Base-by-base conservation (phyloP, 2,329 filamentous ascomycete species). In the Colletotrichum musae region DNA sequence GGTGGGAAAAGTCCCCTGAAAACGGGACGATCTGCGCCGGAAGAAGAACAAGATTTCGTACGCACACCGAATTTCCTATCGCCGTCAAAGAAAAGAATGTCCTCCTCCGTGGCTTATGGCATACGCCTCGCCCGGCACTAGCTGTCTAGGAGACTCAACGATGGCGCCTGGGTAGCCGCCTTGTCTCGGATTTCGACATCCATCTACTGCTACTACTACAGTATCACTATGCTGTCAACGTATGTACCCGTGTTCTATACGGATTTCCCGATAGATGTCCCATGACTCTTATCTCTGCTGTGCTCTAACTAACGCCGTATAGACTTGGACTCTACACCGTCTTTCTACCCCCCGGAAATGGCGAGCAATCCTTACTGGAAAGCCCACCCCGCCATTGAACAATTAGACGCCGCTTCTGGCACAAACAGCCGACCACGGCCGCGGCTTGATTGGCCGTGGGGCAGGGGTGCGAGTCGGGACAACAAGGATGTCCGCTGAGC, bases 381-480 rank as follows among this genome's bases (percentile, higher is more conserved):
- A 45, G 16, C 18, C 6, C 24, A 54, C 51, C 61, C 50, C n/a
- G 64, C 47, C 45, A n/a, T 60, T 28, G 45, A 60, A 48, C 54
- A 71, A 60, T 64, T 71, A 71, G 65, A 70, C 70, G 68, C 68
- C 60, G 61, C 62, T 67, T 57, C 58, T 43, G 53, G 52, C 52
- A 71, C 57, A 68, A 66, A 71, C 64, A 73, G 64, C 70, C 71
- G 70, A 73, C 62, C 45, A 18, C 32, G 48, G 52, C 69, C 43
- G 47, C 50, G 16, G n/a, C 56, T 48, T 59, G 26, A 78, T 78
- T 77, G 74, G 77, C 28, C 66, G 62, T 62, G 70, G 43, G 69
- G 64, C 59, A 68, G 68, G 65, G 54, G 32, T 68, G 58, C 68
- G 54, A 70, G 32, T 68, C 64, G 58, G 43, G 18, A 18, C n/a